Conservation (phyloP, 1,139 yeast genomes). For the Blastobotrys illinoisensis region DNA sequence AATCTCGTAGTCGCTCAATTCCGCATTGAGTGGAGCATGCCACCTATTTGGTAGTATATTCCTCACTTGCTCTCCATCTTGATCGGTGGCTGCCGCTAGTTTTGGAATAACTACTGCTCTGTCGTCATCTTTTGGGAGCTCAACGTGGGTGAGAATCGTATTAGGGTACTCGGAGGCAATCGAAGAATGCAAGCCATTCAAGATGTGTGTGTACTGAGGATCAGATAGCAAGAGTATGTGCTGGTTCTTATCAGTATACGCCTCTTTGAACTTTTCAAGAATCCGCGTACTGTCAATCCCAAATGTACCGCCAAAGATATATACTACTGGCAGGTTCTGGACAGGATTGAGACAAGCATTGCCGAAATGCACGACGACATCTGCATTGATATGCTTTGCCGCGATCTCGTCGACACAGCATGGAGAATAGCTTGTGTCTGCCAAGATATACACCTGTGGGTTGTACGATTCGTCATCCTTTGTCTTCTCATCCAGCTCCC, state of each 20-base stretch:
- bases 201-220: conserved; percentile 23
- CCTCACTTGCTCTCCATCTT: background rate
- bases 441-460: conserved; percentile 42
- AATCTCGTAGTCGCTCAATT: conserved; percentile 40
- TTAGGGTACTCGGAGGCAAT: conserved; percentile 13
- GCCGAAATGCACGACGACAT: conserved; percentile 86
- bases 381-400: conserved; percentile 85
- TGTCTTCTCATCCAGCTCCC: conserved; percentile 16
- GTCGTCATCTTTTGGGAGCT: background rate
- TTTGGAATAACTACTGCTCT: background rate
- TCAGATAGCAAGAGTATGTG: conserved; percentile 29
- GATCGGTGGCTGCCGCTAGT: background rate
- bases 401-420: conserved; percentile 98
- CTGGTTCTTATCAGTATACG: conserved; percentile 11
- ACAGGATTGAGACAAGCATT: conserved; percentile 87
- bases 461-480: conserved; percentile 8
- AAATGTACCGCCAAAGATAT: conserved; percentile 55
- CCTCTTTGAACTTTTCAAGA: conserved; percentile 21
- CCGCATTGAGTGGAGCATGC: conserved; percentile 16
- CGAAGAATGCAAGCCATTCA: conserved; percentile 17
- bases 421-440: conserved; percentile 92
- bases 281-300: conserved; percentile 16
- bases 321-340: conserved; percentile 58
- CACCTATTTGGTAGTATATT: conserved; percentile 21
- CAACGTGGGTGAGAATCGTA: conserved; percentile 13